phyloP scores from a whole-genome alignment of 2,329 filamentous ascomycete species.

The Colletotrichum spaethianum region DNA sequence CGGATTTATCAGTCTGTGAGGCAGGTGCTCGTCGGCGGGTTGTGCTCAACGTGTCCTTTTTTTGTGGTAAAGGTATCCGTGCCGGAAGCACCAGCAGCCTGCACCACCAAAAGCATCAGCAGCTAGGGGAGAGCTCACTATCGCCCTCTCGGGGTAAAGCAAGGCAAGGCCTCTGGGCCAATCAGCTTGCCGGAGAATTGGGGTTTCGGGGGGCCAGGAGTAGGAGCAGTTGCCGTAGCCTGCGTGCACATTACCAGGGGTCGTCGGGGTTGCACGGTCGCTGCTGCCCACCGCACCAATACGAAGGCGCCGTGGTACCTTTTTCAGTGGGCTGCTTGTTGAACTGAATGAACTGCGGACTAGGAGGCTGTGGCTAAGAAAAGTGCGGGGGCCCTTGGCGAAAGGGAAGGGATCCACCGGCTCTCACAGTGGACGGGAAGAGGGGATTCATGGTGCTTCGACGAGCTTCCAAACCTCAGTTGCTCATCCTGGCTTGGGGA shows the following conservation, averaged over 20 bases:
- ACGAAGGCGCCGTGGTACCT: constrained; percentile 26
- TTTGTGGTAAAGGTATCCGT: constrained; percentile 34
- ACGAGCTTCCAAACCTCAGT: constrained; percentile 36
- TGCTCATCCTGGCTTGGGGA: constrained; percentile 25
- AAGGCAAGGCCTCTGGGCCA: constrained; percentile 7
- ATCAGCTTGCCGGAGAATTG: constrained; percentile 22
- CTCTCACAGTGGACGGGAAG: constrained; percentile 29
- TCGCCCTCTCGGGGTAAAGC: constrained; percentile 21
- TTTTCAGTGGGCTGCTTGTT: constrained; percentile 33
- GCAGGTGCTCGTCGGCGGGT: constrained; percentile 27
- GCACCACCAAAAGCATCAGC: constrained; percentile 25
- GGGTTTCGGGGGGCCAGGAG: constrained; percentile 21
- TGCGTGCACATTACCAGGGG: constrained; percentile 20
- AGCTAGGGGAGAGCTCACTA: constrained; percentile 38
- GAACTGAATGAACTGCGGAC: not conserved
- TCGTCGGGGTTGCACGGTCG: constrained; percentile 17
- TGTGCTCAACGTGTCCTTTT: constrained; percentile 45
- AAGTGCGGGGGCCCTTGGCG: constrained; percentile 39
- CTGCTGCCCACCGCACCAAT: constrained; percentile 24
- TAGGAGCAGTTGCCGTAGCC: constrained; percentile 20
- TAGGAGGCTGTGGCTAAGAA: constrained; percentile 30
- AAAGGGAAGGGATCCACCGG: constrained; percentile 24
- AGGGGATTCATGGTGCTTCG: constrained; percentile 37
- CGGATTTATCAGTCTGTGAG: constrained; percentile 42
- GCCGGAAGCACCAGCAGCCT: constrained; percentile 4